A percentile compares a stretch with the other conserved stretches of the same genome.
These are phyloP conservation scores for Ampelomyces quisqualis DNA, from an alignment of 2,329 filamentous ascomycete genomes.

Conservation along the genomic window DNA sequence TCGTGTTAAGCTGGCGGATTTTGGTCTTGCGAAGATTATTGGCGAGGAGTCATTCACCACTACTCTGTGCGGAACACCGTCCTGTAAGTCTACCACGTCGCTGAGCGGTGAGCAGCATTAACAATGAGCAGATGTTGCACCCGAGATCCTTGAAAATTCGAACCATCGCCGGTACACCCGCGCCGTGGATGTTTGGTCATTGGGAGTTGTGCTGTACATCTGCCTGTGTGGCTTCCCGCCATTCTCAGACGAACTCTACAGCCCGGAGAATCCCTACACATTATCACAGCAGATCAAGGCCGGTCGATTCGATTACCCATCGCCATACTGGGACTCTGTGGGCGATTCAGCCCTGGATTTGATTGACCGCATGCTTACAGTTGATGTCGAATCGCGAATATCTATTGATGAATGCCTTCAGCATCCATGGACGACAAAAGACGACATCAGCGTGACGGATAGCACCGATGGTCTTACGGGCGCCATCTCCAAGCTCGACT, in stretches of 20 bases:
- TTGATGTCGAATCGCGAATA: constrained; percentile 79
- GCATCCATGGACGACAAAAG: constrained; percentile 82
- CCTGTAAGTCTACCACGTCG: constrained; percentile 55
- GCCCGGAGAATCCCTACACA: constrained; percentile 76
- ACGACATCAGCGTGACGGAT: constrained; percentile 63
- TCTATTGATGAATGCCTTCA: constrained; percentile 87
- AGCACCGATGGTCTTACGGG: constrained; percentile 91
- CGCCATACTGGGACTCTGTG: constrained; percentile 91
- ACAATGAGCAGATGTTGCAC: constrained; percentile 92
- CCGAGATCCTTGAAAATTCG: constrained; percentile 84
- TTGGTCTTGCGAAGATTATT: constrained; percentile 96
- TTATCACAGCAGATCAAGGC: constrained; percentile 86
- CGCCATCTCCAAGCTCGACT: constrained; percentile 79
- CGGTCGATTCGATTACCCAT: constrained; percentile 90
- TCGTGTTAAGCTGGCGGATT: constrained; percentile 90
- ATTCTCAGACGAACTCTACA: constrained; percentile 91
- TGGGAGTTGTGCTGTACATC: constrained; percentile 97
- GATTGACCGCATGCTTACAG: constrained; percentile 91
- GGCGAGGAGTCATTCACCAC: constrained; percentile 98
- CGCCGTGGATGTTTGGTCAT: constrained; percentile 93
- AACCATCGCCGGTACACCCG: constrained; percentile 86
- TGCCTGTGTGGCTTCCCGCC: constrained; percentile 95
- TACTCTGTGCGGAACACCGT: constrained; percentile 92
- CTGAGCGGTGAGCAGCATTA: too few relatives aligned
- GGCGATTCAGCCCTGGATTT: constrained; percentile 86